Evolutionary conservation across 148 eudicot species (phyloP).

Genomic region (Hydrangea macrophylla): DNA sequence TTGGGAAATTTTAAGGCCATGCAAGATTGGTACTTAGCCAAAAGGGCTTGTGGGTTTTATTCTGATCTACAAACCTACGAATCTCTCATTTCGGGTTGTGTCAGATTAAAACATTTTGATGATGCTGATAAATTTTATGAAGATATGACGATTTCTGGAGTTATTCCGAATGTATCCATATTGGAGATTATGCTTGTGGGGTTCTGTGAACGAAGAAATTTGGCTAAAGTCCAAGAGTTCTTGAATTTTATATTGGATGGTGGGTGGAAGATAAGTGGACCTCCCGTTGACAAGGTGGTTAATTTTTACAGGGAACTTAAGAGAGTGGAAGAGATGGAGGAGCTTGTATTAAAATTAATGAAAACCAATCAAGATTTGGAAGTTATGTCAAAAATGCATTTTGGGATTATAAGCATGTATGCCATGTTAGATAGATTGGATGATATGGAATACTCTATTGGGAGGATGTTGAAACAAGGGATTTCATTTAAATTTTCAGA

Average conservation of each 20-base stretch:
- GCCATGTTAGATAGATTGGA: conserved; percentile 45
- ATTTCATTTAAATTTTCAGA: conserved; percentile 29
- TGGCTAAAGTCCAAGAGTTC: conserved; percentile 27
- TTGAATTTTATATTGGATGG: conserved; percentile 20
- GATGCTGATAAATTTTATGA: conserved; percentile 34
- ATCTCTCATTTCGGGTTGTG: conserved; percentile 36
- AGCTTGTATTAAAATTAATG: conserved; percentile 23
- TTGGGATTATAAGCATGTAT: conserved; percentile 34
- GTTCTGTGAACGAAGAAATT: conserved; percentile 26
- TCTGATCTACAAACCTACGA: conserved; percentile 37
- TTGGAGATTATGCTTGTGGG: conserved; percentile 35
- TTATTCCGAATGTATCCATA: conserved; percentile 34
- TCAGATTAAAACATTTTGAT: conserved; percentile 24
- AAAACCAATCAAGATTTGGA: conserved; percentile 29
- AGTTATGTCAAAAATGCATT: conserved; percentile 27
- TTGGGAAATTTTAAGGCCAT: conserved; percentile 37
- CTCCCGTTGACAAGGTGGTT: conserved; percentile 28
- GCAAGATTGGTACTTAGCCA: conserved; percentile 42
- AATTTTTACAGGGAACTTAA: conserved; percentile 25
- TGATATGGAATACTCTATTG: conserved; percentile 47
- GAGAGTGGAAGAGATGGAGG: conserved; percentile 38
- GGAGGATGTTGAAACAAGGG: conserved; percentile 52
- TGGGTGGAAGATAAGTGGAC: conserved; percentile 22
- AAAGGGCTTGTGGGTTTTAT: conserved; percentile 34
- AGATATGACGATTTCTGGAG: conserved; percentile 40